Percentiles rank a stretch among this genome's conserved stretches.
phyloP scores from a whole-genome alignment of 331 rosid genomes.

The Pyracantha coccinea region DNA sequence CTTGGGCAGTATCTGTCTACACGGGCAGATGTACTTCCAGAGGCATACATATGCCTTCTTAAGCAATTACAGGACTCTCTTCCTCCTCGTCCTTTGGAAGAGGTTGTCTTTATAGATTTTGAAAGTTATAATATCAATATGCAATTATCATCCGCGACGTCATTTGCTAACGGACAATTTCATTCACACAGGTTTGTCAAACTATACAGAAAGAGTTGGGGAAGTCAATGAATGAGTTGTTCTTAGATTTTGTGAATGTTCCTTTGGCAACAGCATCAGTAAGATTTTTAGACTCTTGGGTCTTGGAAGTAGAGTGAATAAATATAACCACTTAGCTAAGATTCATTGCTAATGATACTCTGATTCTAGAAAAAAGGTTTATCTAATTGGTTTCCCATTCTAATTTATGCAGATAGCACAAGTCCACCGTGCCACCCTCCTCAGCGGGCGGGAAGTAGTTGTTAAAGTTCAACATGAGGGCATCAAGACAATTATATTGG shows the following conservation, averaged over 20 bases:
- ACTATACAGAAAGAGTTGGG: conserved; percentile 81
- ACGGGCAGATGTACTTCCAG: conserved; percentile 96
- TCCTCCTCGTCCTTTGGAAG: conserved; percentile 94
- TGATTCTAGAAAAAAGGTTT: neutral
- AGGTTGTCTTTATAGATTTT: conserved; percentile 34
- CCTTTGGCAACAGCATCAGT: conserved; percentile 99
- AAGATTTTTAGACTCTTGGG: conserved; percentile 33
- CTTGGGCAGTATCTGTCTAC: conserved; percentile 97
- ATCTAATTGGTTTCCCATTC: conserved; percentile 11
- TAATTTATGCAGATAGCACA: conserved; percentile 80
- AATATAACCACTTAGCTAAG: conserved; percentile 9
- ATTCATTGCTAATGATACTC: conserved; percentile 1
- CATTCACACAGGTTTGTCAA: conserved; percentile 55
- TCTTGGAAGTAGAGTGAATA: conserved; percentile 9
- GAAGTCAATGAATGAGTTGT: conserved; percentile 74
- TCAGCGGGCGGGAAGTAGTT: conserved; percentile 81
- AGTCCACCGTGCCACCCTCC: conserved; percentile 93
- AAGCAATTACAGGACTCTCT: conserved; percentile 94
- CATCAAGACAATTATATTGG: conserved; percentile 69
- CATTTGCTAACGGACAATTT: conserved; percentile 13
- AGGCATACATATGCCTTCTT: conserved; percentile 67
- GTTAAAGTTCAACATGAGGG: conserved; percentile 97
- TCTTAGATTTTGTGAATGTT: conserved; percentile 51
- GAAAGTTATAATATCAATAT: neutral
- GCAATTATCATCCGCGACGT: neutral